Percentiles rank a stretch among this genome's conserved stretches.
These are phyloP conservation scores for Lobosporangium transversale DNA, from an alignment of 192 early-diverging fungal species.

Conservation along the genomic window DNA sequence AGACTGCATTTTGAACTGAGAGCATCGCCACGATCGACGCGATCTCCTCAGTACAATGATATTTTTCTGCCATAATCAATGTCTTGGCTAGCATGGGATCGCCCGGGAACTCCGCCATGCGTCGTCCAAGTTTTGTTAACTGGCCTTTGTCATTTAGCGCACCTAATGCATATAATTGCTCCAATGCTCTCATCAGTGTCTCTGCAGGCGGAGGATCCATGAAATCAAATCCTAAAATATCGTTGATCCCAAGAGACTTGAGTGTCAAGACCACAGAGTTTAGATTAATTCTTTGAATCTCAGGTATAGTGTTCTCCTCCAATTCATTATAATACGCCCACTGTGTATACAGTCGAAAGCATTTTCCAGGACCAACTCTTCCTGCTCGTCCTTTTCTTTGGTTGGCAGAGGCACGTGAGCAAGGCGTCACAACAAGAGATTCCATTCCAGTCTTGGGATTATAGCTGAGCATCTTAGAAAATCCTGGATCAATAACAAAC, in stretches of 20 bases:
- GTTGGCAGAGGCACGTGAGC: conserved; percentile 92
- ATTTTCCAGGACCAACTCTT: conserved; percentile 95
- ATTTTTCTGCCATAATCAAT: conserved; percentile 91
- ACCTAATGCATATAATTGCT: conserved; percentile 91
- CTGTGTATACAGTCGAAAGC: conserved; percentile 95
- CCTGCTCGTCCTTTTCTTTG: conserved; percentile 97
- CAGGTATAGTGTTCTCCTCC: conserved; percentile 93
- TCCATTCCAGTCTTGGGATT: conserved; percentile 97
- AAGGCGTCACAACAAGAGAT: conserved; percentile 93
- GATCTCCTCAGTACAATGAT: conserved; percentile 91
- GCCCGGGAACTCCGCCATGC: conserved; percentile 98
- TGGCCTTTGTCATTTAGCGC: conserved; percentile 93
- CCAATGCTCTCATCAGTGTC: conserved; percentile 91
- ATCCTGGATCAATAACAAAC: conserved; percentile 98
- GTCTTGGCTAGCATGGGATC: conserved; percentile 96
- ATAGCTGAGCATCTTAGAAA: conserved; percentile 96
- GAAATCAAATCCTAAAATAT: conserved; percentile 97
- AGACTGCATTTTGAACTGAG: conserved; percentile 80
- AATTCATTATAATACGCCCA: conserved; percentile 94
- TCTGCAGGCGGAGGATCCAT: conserved; percentile 97
- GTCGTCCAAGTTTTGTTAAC: conserved; percentile 93
- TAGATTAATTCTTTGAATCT: conserved; percentile 97
- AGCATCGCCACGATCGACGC: conserved; percentile 96
- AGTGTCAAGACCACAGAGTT: conserved; percentile 89
- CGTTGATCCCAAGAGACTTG: conserved; percentile 95